A percentile compares a stretch with the other conserved stretches of the same genome.
Evolutionary conservation across 148 eudicot genomes (phyloP).

Genomic region (Fagopyrum esculentum): DNA sequence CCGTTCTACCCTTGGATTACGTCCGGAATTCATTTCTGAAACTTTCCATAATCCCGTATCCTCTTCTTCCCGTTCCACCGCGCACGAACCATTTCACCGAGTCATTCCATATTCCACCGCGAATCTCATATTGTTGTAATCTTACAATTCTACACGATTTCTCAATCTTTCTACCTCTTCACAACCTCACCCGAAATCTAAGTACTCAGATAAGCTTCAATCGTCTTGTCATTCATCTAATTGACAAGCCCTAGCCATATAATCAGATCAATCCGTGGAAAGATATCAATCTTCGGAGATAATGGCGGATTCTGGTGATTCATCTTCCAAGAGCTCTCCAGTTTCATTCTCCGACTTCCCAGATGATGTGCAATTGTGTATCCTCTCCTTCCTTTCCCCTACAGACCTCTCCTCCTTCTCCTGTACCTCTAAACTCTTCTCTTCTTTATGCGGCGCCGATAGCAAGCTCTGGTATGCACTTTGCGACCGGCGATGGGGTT

Average conservation of each 20-base stretch:
- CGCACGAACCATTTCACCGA: background rate
- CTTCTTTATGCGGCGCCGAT: slow-evolving; percentile 38
- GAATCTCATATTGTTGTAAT: slow-evolving; percentile 3
- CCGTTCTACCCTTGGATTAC: background rate
- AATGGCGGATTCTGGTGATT: slow-evolving; percentile 24
- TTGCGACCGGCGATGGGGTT: slow-evolving; percentile 74
- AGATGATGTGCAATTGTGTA: slow-evolving; percentile 78
- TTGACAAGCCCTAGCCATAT: background rate
- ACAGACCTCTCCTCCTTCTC: slow-evolving; percentile 57
- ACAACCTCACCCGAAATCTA: background rate
- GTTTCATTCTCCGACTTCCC: slow-evolving; percentile 69
- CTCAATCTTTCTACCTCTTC: background rate
- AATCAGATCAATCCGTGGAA: background rate
- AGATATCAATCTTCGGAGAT: background rate
- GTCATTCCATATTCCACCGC: slow-evolving; percentile 9
- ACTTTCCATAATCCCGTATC: background rate
- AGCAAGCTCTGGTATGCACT: slow-evolving; percentile 68
- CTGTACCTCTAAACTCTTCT: slow-evolving; percentile 57
- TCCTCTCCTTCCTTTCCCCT: slow-evolving; percentile 71
- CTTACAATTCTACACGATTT: background rate
- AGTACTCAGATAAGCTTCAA: background rate
- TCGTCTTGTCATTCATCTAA: background rate
- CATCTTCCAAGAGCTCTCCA: background rate
- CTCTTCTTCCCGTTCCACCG: background rate
- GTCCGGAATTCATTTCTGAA: background rate